phyloP scores from a whole-genome alignment of 306 rosid species.

The Prunus persica region Prunus_persica_NCBIv2 NC_034015.1:13146001-13146500 shows the following conservation, averaged over 20 bases:
- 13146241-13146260: not conserved
- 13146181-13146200: not conserved
- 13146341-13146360: not conserved
- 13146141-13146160: not conserved
- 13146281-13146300: not conserved
- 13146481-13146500: constrained; percentile 98
- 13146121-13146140: not conserved
- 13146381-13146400: not conserved
- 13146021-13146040: constrained; percentile 22
- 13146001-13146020: constrained; percentile 99
- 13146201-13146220: not conserved
- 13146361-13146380: not conserved
- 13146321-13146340: not conserved
- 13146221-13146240: not conserved
- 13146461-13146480: constrained; percentile 93
- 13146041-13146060: not conserved
- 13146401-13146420: not conserved
- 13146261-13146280: not conserved
- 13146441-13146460: constrained; percentile 99
- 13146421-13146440: constrained; percentile 52
- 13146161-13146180: not conserved
- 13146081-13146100: not conserved
- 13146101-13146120: not conserved
- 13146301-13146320: not conserved
- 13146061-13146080: not conserved